Conservation (phyloP, 73 alveolate species). For the Tetrahymena malaccensis region DNA sequence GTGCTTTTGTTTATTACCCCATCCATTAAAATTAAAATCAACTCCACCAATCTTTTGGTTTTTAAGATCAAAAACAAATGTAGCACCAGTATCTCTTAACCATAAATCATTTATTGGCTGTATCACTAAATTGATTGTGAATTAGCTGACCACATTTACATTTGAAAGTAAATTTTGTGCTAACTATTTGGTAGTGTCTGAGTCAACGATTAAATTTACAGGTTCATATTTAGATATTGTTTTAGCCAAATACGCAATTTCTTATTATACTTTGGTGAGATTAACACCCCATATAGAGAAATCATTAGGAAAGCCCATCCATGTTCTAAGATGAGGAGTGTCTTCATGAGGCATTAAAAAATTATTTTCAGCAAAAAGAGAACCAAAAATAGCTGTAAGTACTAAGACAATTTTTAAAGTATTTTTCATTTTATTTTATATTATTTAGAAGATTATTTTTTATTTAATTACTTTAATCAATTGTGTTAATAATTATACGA, state of each 20-base stretch:
- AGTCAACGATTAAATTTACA: constrained; percentile 1
- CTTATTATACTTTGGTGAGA: not conserved
- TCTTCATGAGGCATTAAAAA: constrained; percentile 27
- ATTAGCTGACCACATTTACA: not conserved
- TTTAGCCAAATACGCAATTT: constrained; percentile 17
- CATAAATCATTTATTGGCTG: constrained; percentile 20
- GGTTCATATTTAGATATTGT: constrained; percentile 29
- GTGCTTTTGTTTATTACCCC: constrained; percentile 32
- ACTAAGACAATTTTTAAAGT: no score
- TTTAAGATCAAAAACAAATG: constrained; percentile 1
- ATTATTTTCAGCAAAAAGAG: no score
- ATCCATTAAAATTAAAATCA: constrained; percentile 40
- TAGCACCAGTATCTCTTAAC: constrained; percentile 42
- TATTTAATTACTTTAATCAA: no score
- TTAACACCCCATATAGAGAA: not conserved
- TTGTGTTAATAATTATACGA: no score
- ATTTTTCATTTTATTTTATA: no score
- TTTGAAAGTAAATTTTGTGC: not conserved
- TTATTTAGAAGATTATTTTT: no score
- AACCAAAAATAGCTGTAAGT: no score
- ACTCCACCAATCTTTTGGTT: not conserved
- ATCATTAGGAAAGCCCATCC: constrained; percentile 11
- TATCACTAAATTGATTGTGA: not conserved
- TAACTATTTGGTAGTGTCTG: not conserved
- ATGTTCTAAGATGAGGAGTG: constrained; percentile 1